Base-by-base conservation (phyloP, 2,329 filamentous ascomycete genomes). In the Aspergillus candidus region DNA sequence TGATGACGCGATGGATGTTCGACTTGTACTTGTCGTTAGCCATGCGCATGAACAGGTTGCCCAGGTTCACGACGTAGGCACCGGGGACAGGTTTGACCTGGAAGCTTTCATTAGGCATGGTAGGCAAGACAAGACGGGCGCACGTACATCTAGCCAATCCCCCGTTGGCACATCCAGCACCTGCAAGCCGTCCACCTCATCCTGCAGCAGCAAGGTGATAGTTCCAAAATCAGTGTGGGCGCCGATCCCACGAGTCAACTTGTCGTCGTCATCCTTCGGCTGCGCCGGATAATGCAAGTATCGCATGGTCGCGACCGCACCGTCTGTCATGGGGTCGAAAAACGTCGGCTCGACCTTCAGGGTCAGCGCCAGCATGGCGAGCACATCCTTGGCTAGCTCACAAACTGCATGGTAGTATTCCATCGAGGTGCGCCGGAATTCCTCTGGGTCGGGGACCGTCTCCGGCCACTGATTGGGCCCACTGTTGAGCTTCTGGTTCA, bases 151-250 rank as follows among this genome's bases (percentile, higher is more conserved):
- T 13, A 66, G 41, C 64, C 64, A 67, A 51, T 60, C 22, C 10
- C 56, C 55, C 0, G 45, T 51, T 4, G 53, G 48, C 4, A 37
- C 51, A 37, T 69, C 60, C 14, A 60, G 50, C 0, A 69, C 66
- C 40, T 69, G 61, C 11, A 69, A 44, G 2, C 64, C 67, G 30
- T 60, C 62, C 1, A 70, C 63, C 4, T 67, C 62, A 37, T 68
- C 67, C 48, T 72, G 70, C 14, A 72, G 52, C 1, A 71, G 54
- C 2, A 71, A 50, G 11, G 69, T 71, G 3, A 72, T 56, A 22
- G 60, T 63, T 3, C 68, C 69, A 36, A 72, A 72, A 36, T 72
- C 69, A 1, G 65, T 71, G 41, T 72, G 69, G 1, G 69, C 70
- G 1, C 69, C 68, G 17, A 71, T 67, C 0, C 70, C 69, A 1